phyloP scores from a whole-genome alignment of 768 basidiomycete species.

The Mycena kentingensis region DNA sequence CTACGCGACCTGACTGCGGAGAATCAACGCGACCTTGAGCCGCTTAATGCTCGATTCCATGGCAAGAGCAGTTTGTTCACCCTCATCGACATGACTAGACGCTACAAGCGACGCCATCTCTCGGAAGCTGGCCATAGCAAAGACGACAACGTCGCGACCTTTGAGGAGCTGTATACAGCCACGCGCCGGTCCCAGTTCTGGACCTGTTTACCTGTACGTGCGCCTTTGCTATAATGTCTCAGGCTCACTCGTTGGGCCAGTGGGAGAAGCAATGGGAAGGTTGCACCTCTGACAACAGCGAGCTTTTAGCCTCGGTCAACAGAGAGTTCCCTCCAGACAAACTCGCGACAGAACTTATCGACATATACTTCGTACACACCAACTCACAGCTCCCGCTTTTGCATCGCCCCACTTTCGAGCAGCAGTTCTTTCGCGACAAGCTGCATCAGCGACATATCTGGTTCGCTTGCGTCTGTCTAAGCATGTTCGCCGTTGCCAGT shows the following conservation, averaged over 20 bases:
- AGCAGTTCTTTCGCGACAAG: constrained; percentile 55
- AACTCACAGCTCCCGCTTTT: constrained; percentile 68
- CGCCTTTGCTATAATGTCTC: not conserved
- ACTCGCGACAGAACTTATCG: constrained; percentile 59
- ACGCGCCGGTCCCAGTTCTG: constrained; percentile 54
- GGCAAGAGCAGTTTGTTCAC: constrained; percentile 61
- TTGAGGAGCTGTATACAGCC: constrained; percentile 6
- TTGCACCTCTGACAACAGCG: constrained; percentile 33
- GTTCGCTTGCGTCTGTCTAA: constrained; percentile 63
- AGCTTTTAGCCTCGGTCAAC: constrained; percentile 37
- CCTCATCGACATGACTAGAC: constrained; percentile 55
- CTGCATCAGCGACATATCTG: constrained; percentile 56
- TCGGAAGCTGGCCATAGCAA: constrained; percentile 30
- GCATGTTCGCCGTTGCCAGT: constrained; percentile 69
- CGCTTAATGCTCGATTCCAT: constrained; percentile 51
- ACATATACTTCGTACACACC: constrained; percentile 64
- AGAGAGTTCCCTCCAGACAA: constrained; percentile 63
- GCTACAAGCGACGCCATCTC: constrained; percentile 51
- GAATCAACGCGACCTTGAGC: constrained; percentile 34
- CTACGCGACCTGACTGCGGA: constrained; percentile 38
- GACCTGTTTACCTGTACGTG: constrained; percentile 56
- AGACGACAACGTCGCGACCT: constrained; percentile 6
- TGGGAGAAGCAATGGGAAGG: constrained; percentile 44
- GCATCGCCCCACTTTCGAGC: constrained; percentile 69
- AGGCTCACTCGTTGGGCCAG: constrained; percentile 13